These are phyloP conservation scores for Albugo laibachii DNA, from an alignment of 352 stramenopile genomes.

Conservation along the genomic window DNA sequence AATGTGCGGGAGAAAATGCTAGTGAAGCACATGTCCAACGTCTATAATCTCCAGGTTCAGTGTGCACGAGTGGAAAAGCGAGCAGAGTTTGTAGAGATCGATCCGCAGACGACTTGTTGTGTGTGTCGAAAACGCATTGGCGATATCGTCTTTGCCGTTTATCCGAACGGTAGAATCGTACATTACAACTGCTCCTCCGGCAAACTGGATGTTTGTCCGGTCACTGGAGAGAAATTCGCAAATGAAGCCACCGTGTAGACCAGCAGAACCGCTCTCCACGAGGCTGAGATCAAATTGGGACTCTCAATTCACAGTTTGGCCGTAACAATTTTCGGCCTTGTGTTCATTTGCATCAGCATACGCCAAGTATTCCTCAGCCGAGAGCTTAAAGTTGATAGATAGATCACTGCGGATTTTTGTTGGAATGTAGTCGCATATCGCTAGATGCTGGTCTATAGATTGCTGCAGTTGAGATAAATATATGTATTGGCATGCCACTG, in stretches of 20 bases:
- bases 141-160: slow-evolving; percentile 76
- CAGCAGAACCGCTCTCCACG: neutral
- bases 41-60: slow-evolving; percentile 81
- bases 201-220: slow-evolving; percentile 57
- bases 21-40: slow-evolving; percentile 64
- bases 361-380: neutral
- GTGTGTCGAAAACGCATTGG: slow-evolving; percentile 76
- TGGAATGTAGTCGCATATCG: slow-evolving; percentile 43
- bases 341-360: too few relatives aligned
- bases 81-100: slow-evolving; percentile 62
- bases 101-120: slow-evolving; percentile 53
- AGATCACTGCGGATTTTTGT: slow-evolving; percentile 19
- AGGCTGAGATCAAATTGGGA: neutral
- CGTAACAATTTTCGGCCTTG: neutral
- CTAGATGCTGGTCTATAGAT: slow-evolving; percentile 52
- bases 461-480: slow-evolving; percentile 29
- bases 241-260: slow-evolving; percentile 5
- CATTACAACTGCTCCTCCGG: slow-evolving; percentile 81
- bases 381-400: neutral
- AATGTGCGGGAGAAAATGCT: slow-evolving; percentile 68
- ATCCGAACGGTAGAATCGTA: slow-evolving; percentile 68
- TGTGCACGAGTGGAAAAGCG: slow-evolving; percentile 66
- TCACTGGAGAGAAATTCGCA: slow-evolving; percentile 63
- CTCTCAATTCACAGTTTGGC: neutral
- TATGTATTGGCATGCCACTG: slow-evolving; percentile 37